Conservation (phyloP, 176 grass and related monocot genomes). For the Themeda triandra region DNA sequence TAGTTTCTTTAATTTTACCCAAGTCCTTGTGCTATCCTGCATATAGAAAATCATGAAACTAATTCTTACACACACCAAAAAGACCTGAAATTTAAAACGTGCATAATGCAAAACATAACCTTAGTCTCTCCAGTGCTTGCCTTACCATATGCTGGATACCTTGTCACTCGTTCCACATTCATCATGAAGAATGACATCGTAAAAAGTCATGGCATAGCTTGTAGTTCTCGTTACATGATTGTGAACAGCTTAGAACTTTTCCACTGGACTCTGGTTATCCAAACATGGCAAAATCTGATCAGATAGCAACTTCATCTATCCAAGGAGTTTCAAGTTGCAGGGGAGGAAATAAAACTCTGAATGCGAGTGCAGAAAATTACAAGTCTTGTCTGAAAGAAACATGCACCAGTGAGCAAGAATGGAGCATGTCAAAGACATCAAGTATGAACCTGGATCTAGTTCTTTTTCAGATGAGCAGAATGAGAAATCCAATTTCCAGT, state of each 20-base stretch:
- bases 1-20: neutral
- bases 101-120: neutral
- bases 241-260: conserved; percentile 13
- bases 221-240: neutral
- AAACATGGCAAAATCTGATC: conserved; percentile 21
- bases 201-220: neutral
- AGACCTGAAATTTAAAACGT: neutral
- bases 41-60: neutral
- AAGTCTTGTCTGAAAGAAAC: conserved; percentile 31
- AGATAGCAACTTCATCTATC: conserved; percentile 13
- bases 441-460: conserved; percentile 47
- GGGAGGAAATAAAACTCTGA: conserved; percentile 33
- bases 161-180: neutral
- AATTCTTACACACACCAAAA: neutral
- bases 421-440: conserved; percentile 35
- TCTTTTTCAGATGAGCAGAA: conserved; percentile 45
- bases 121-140: neutral
- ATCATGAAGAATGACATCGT: neutral
- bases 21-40: neutral
- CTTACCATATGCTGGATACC: neutral
- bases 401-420: conserved; percentile 20
- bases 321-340: too few relatives aligned
- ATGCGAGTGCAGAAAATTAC: neutral
- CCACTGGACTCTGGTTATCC: conserved; percentile 18
- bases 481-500: conserved; percentile 45